phyloP scores from a whole-genome alignment of 2,329 filamentous ascomycete genomes.

The Curvularia eragrostidis region DNA sequence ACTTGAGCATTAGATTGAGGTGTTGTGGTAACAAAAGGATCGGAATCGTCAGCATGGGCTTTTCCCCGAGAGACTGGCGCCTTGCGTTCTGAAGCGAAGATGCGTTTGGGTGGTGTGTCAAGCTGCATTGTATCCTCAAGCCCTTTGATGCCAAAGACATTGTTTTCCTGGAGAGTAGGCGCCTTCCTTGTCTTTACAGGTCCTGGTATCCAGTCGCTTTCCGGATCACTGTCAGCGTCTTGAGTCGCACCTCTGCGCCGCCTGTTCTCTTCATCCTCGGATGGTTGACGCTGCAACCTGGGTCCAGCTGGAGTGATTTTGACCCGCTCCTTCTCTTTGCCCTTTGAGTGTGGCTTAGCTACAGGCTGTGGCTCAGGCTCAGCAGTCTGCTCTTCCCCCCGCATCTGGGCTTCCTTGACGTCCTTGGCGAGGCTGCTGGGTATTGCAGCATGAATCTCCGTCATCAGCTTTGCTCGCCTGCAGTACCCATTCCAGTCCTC shows the following conservation, averaged over 20 bases:
- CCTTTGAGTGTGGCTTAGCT: conserved; percentile 25
- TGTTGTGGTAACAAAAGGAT: conserved; percentile 36
- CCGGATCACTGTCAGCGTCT: conserved; percentile 41
- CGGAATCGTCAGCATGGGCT: conserved; percentile 24
- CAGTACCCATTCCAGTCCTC: conserved; percentile 66
- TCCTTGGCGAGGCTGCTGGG: conserved; percentile 53
- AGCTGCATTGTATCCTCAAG: conserved; percentile 33
- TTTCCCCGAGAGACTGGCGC: conserved; percentile 11
- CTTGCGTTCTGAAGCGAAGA: conserved; percentile 15
- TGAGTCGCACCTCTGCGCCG: conserved; percentile 27
- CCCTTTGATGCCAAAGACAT: conserved; percentile 44
- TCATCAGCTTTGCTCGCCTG: conserved; percentile 66
- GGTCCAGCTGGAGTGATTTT: conserved; percentile 26
- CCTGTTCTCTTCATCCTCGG: conserved; percentile 44
- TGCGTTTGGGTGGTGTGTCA: conserved; percentile 28
- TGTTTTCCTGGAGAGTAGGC: conserved; percentile 24
- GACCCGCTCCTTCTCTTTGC: conserved; percentile 34
- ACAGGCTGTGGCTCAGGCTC: conserved; percentile 19
- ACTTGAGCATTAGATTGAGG: conserved; percentile 27
- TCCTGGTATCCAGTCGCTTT: conserved; percentile 48
- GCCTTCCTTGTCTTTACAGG: conserved; percentile 30
- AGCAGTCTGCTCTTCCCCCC: conserved; percentile 58
- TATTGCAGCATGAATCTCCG: conserved; percentile 65
- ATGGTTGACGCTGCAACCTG: conserved; percentile 28
- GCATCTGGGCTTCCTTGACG: conserved; percentile 61